These are phyloP conservation scores for Candida pseudofarinosa DNA, from an alignment of 805 yeast species.

Conservation along the genomic window DNA sequence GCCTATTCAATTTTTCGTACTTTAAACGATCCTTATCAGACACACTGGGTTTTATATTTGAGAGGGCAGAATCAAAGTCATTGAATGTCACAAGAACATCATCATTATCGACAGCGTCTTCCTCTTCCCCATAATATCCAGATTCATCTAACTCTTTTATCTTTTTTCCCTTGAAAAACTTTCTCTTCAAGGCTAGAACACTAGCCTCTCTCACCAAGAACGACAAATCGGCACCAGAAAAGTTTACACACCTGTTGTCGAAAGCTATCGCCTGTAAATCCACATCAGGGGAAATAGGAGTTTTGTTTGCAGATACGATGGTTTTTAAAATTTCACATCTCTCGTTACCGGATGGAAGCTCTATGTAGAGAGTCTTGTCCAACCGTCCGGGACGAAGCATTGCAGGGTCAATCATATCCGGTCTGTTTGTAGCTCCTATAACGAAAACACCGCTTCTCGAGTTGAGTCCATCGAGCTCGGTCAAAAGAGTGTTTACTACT, in stretches of 20 bases:
- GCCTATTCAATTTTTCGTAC: constrained; percentile 69
- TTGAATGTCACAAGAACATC: constrained; percentile 52
- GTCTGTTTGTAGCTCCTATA: constrained; percentile 94
- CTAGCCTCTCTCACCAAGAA: constrained; percentile 94
- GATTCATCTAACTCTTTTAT: constrained; percentile 36
- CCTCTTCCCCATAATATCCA: constrained; percentile 31
- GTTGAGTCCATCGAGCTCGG: constrained; percentile 92
- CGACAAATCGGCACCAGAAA: constrained; percentile 94
- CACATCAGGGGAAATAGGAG: constrained; percentile 68
- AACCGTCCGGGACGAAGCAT: constrained; percentile 96
- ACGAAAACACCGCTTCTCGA: constrained; percentile 92
- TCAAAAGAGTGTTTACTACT: constrained; percentile 89
- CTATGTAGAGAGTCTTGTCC: constrained; percentile 89
- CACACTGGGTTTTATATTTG: constrained; percentile 82
- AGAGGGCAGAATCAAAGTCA: constrained; percentile 72
- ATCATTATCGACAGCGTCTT: constrained; percentile 19
- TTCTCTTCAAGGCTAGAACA: constrained; percentile 75
- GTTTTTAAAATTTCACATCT: constrained; percentile 80
- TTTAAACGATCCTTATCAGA: constrained; percentile 76
- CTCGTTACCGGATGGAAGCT: constrained; percentile 76
- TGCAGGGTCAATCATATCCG: constrained; percentile 97
- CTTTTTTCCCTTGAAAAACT: constrained; percentile 48
- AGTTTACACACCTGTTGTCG: constrained; percentile 80
- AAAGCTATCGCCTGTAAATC: constrained; percentile 59
- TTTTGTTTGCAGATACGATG: constrained; percentile 61